Evolutionary conservation across 2,329 filamentous ascomycete species (phyloP), one percentile per base, ranked within the genome.

Genomic region (Myriosclerotinia scirpicola): DNA sequence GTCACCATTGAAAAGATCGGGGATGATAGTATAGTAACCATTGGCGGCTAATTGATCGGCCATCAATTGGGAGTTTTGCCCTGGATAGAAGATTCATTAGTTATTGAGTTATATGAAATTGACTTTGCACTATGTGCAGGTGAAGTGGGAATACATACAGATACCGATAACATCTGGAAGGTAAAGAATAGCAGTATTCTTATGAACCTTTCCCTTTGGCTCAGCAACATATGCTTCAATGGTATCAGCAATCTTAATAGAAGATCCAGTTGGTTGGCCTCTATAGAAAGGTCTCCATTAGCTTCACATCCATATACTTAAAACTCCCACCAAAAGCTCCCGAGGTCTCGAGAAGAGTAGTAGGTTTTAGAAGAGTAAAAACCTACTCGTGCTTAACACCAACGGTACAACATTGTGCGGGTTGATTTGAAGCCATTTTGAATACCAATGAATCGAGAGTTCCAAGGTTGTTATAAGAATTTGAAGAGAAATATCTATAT

Each of bases 21-120:
- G 85, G 68, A 93, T 82, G 53, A 91, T 79, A 66, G 73, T 75
- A 46, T 72, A 75, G 56, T 75, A 75, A 11, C 74, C 90, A 76
- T 90, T 89, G 70, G 85, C 85, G 67, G 91, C 91, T 76, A 84
- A 90, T 74, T 90, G 85, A 80, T 93, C 91, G 68, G 90, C 90
- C 73, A 92, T 84, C 69, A 90, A 80, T 78, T 88, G 78, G 74
- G 81, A 79, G 77, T 90, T 87, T 68, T 84, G 80, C 81, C 81
- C 63, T 65, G 22, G 4, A 46, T 36, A 4, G 12, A 14, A 17
- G 44, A 17, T 22, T 2, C 2, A 22, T 63, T 54, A 85, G 54
- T 53, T 38, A 30, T 17, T 53, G 22, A 12, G 38, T 40, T 12
- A 9, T 40, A 40, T 40, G 55, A 5, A 20, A n/a, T 17, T 22